phyloP scores from a whole-genome alignment of 192 early-diverging fungal species.

The Rhizophagus prolifer region DNA sequence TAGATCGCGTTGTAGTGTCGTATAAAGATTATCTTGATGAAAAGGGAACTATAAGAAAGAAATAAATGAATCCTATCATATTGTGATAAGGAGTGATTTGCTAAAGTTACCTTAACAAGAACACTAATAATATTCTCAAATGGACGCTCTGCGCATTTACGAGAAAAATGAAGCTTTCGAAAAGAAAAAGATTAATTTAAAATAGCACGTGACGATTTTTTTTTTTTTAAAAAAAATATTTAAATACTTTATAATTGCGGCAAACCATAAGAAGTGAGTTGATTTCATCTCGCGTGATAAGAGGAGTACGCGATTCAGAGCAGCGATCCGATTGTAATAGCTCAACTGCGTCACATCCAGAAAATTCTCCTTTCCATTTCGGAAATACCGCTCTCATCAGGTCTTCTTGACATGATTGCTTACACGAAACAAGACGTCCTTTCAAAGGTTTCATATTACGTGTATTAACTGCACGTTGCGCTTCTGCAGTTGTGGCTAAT shows the following conservation, averaged over 20 bases:
- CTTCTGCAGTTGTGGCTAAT: conserved; percentile 51
- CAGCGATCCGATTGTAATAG: background rate
- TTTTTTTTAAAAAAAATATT: background rate
- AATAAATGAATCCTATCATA: background rate
- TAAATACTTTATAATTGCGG: conserved; percentile 68
- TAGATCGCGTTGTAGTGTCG: conserved; percentile 70
- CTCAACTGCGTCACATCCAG: conserved; percentile 41
- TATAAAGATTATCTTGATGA: conserved; percentile 60
- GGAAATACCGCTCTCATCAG: conserved; percentile 54
- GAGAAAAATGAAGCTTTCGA: conserved; percentile 65
- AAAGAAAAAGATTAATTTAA: too few species aligned
- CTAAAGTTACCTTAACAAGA: conserved; percentile 11
- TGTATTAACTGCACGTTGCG: conserved; percentile 54
- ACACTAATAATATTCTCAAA: conserved; percentile 64
- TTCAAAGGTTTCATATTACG: conserved; percentile 58
- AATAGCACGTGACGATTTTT: background rate
- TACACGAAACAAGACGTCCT: conserved; percentile 58
- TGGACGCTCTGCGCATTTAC: conserved; percentile 71
- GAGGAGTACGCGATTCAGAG: conserved; percentile 29
- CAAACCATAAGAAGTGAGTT: conserved; percentile 66
- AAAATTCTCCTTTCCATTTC: conserved; percentile 59
- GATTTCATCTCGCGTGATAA: conserved; percentile 71
- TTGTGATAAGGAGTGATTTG: background rate
- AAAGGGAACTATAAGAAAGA: conserved; percentile 78
- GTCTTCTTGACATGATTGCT: conserved; percentile 55